Base-by-base conservation (phyloP, 305 asterid species). In the Fraxinus baroniana region DNA sequence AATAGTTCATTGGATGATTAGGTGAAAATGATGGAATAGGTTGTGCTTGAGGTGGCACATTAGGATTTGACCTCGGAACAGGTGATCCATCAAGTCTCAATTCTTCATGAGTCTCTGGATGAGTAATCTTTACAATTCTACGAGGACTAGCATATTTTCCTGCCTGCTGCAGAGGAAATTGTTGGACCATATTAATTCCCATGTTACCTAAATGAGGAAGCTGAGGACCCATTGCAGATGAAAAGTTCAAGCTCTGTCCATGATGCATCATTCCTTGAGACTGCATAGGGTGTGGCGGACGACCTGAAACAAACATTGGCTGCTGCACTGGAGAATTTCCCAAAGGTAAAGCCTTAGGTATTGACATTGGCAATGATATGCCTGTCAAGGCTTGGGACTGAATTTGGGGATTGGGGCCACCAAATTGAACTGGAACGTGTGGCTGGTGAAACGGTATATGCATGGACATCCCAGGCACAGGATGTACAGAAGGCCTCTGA, bases 21-120 rank as follows among this genome's bases (percentile, higher is more conserved):
- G 94, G 91, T 30, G 94, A 90, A 85, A 71, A 32, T 33, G 76
- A 71, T 32, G 76, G 22, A 71, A 71, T 30, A 71, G 76, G 39
- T 3, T 71, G 76, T 6, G 44, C 36, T 32, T 32, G 76, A 30
- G 76, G 76, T 71, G 41, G 41, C 41, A 15, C 22, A 17, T 71
- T 89, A 75, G 94, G 90, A 85, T 89, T 91, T 85, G 92, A 84
- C 91, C 92, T 91, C 75, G 83, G 86, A 83, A 86, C 92, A 24
- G 90, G 86, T 70, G 97, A 87, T 33, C 86, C 90, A 55, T 92
- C 97, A 77, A 94, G 93, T 88, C 91, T 93, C 89, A 94, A 84
- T 85, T 93, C 97, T 82, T 94, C 98, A 79, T 91, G 94, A 85
- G 98, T 94, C 0, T 92, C 94, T 44, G 98, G 98, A 83, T 94